phyloP scores from a whole-genome alignment of 164 flowering plant species.

The Cinnamomum chago region DNA sequence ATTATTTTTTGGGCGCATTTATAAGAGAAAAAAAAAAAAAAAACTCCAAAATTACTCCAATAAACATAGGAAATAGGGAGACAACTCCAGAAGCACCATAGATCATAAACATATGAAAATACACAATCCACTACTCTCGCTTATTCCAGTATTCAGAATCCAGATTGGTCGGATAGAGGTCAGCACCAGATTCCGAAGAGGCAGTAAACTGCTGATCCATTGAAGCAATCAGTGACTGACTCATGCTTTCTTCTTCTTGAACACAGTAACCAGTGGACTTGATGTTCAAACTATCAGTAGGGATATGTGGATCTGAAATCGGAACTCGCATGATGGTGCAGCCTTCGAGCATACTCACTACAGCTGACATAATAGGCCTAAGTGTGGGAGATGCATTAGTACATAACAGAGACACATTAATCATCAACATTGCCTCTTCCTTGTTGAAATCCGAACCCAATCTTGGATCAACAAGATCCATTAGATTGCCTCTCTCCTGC shows the following conservation, averaged over 20 bases:
- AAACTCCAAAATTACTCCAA: no score
- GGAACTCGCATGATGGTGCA: conserved; percentile 32
- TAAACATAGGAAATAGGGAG: no score
- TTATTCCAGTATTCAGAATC: no score
- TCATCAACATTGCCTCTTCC: conserved; percentile 50
- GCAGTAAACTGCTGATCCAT: no score
- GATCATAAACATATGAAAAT: no score
- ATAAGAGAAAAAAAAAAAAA: no score
- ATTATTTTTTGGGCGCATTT: no score
- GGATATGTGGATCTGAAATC: conserved; percentile 26
- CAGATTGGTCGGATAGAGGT: no score
- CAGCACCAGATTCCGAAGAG: no score
- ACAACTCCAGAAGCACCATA: no score
- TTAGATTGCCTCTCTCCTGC: conserved; percentile 43
- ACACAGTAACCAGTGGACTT: conserved; percentile 2
- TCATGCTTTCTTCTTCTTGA: background rate
- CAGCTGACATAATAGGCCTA: conserved; percentile 54
- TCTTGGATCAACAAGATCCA: conserved; percentile 52
- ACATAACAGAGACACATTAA: conserved; percentile 55
- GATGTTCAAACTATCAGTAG: conserved; percentile 9
- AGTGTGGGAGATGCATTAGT: conserved; percentile 58
- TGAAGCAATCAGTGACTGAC: no score
- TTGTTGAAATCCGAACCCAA: conserved; percentile 42
- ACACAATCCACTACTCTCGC: no score
- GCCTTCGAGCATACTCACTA: conserved; percentile 63